Conservation (phyloP, 1,284 basidiomycete genomes). For the Phylloboletellus chloephorus region DNA sequence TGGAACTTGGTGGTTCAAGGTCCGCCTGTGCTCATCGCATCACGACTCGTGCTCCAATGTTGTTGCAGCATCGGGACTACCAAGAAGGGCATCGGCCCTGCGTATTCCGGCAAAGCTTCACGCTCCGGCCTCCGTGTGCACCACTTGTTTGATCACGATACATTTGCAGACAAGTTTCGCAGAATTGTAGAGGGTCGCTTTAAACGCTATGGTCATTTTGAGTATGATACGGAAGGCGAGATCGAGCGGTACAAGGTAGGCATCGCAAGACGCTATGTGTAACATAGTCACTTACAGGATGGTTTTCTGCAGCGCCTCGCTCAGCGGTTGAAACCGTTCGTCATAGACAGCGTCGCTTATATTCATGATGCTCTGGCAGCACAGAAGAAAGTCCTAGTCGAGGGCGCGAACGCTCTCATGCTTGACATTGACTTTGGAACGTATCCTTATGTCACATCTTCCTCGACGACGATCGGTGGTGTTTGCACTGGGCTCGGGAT, state of each 20-base stretch:
- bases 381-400: conserved; percentile 84
- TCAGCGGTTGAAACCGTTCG: conserved; percentile 81
- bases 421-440: conserved; percentile 97
- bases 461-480: conserved; percentile 88
- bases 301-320: conserved; percentile 61
- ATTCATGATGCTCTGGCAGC: conserved; percentile 74
- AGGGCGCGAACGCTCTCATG: conserved; percentile 98
- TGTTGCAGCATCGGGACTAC: conserved; percentile 88
- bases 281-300: background rate
- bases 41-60: conserved; percentile 6
- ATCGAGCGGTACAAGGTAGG: conserved; percentile 85
- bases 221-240: conserved; percentile 98
- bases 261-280: background rate
- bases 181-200: conserved; percentile 95
- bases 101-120: conserved; percentile 96
- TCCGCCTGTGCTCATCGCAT: conserved; percentile 28
- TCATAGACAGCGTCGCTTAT: conserved; percentile 84
- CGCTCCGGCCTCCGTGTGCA: conserved; percentile 94
- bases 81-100: conserved; percentile 96
- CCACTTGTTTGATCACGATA: conserved; percentile 87
- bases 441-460: conserved; percentile 95
- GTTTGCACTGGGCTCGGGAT: conserved; percentile 96
- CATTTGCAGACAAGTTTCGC: conserved; percentile 90
- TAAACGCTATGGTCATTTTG: conserved; percentile 97
- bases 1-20: conserved; percentile 90